Base-by-base conservation (phyloP, 495 filamentous ascomycete species). In the Trichoderma virens region DNA sequence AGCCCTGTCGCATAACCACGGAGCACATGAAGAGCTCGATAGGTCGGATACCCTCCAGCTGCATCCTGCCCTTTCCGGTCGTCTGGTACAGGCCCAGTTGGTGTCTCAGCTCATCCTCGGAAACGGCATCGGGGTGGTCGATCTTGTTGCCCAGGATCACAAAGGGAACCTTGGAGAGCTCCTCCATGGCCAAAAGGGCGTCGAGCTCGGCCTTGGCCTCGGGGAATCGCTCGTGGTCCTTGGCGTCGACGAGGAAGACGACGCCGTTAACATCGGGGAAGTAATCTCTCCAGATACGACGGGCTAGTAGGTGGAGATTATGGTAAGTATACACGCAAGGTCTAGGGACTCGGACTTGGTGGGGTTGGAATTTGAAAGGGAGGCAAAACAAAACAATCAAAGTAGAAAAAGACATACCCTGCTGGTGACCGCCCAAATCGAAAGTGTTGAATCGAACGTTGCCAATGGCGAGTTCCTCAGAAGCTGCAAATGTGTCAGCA, bases 21-120 rank as follows among this genome's bases (percentile, higher is more conserved):
- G 90, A 93, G 84, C 93, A 97, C 93, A 97, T 97, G 79, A 97
- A 97, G 61, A 97, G 88, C 84, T 98, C 94, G 73, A 98, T 94
- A 14, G 94, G 92, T 65, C 94, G 83, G 76, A 97, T 95, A 30
- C 90, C 90, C 80, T 98, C 93, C 68, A 97, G 82, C 64, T 90
- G 92, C 63, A 96, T 88, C 84, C 94, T 97, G 76, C 93, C 93
- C 85, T 98, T 98, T 68, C 95, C 94, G 63, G 94, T 97, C 32
- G 93, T 98, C 80, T 97, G 92, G 77, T 92, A 97, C 71, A 98
- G 76, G 63, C 94, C 94, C 61, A 98, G 79, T 73, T 91, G 88
- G 73, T 91, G 85, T 69, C 94, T 84, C 68, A 97, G 84, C 77
- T 97, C 91, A 68, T 98, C 93, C 85, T 98, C 93, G 67, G 86